Conservation (phyloP, 805 yeast genomes). For the Diddensiella transvaalensis region DNA sequence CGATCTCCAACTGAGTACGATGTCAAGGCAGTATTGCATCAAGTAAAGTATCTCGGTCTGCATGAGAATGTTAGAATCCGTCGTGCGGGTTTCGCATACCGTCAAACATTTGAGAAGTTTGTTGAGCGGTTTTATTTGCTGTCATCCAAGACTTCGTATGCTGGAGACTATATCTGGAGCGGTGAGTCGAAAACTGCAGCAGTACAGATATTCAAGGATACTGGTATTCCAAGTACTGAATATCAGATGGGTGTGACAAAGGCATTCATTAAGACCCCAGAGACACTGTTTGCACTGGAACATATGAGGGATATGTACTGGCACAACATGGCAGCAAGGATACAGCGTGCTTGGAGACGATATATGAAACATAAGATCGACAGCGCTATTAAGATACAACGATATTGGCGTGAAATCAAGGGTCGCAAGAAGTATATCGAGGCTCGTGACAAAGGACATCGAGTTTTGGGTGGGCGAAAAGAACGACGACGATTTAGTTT, state of each 20-base stretch:
- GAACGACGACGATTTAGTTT: slow-evolving; percentile 87
- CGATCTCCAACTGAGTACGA: slow-evolving; percentile 89
- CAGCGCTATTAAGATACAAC: slow-evolving; percentile 78
- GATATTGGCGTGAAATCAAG: slow-evolving; percentile 73
- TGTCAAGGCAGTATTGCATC: slow-evolving; percentile 85
- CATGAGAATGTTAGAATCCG: slow-evolving; percentile 96
- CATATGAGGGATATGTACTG: slow-evolving; percentile 95
- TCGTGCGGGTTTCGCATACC: slow-evolving; percentile 97
- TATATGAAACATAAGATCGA: slow-evolving; percentile 76
- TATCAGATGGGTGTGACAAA: slow-evolving; percentile 90
- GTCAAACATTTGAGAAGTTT: slow-evolving; percentile 94
- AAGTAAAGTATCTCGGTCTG: slow-evolving; percentile 90
- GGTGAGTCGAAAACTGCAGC: slow-evolving; percentile 58
- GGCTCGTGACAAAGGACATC: slow-evolving; percentile 79
- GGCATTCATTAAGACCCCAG: slow-evolving; percentile 95
- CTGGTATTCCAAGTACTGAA: slow-evolving; percentile 72
- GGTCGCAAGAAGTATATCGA: slow-evolving; percentile 82
- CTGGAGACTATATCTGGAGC: slow-evolving; percentile 69
- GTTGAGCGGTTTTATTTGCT: slow-evolving; percentile 89
- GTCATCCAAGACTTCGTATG: slow-evolving; percentile 88
- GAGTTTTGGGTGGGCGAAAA: slow-evolving; percentile 66
- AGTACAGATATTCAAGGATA: slow-evolving; percentile 48
- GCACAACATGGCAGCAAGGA: slow-evolving; percentile 97
- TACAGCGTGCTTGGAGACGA: slow-evolving; percentile 95
- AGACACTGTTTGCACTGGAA: slow-evolving; percentile 90